Evolutionary conservation across 345 rosid genomes (phyloP).

Genomic region (Gossypium bickii): DNA sequence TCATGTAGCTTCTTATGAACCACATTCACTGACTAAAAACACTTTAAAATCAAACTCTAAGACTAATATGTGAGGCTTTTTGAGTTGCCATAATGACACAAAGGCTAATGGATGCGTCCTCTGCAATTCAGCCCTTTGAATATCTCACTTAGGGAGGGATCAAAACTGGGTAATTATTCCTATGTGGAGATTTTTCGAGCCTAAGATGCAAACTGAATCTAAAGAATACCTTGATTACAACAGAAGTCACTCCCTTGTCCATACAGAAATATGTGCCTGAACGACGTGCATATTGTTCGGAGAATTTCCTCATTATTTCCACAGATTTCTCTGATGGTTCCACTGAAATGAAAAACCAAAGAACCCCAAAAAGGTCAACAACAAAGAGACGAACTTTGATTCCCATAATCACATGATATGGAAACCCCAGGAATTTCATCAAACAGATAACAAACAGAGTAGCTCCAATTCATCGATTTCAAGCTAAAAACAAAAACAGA

Average conservation of each 20-base stretch:
- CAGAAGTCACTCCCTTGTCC: slow-evolving; percentile 92
- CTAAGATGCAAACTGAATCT: not conserved
- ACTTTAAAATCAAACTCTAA: not conserved
- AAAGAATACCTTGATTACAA: slow-evolving; percentile 73
- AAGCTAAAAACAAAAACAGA: not conserved
- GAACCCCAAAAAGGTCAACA: not conserved
- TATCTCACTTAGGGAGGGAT: not conserved
- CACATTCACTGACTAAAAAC: not conserved
- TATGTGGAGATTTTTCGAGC: not conserved
- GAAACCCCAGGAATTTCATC: not conserved
- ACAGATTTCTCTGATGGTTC: slow-evolving; percentile 88
- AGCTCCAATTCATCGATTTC: not conserved
- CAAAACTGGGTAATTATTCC: not conserved
- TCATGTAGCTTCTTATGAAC: not conserved
- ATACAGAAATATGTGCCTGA: slow-evolving; percentile 92
- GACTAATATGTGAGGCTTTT: not conserved
- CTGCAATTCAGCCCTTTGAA: not conserved
- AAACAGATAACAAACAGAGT: not conserved
- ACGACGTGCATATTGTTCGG: slow-evolving; percentile 91
- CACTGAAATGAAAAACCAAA: slow-evolving; percentile 31
- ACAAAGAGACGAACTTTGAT: not conserved
- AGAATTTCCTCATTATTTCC: slow-evolving; percentile 96
- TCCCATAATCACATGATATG: not conserved
- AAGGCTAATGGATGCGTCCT: not conserved
- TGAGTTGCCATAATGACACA: not conserved